Evolutionary conservation across 768 basidiomycete genomes (phyloP).

Genomic region (Tylopilus cervinicoccineus): DNA sequence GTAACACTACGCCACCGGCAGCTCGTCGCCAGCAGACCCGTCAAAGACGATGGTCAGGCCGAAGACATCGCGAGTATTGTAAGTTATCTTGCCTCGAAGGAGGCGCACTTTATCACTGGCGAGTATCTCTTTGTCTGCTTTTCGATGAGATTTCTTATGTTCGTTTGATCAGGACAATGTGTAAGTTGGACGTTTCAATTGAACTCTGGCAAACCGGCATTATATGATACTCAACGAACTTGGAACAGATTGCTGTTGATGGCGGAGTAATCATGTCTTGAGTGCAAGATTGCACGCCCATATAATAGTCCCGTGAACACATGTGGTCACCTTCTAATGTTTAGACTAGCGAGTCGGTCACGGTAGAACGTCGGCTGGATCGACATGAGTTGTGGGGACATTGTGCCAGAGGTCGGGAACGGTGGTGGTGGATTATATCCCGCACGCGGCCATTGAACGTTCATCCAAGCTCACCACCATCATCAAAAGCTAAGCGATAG

Average conservation of each 20-base stretch:
- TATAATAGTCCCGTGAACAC: too few relatives aligned
- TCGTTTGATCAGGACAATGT: constrained; percentile 18
- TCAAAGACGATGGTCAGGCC: constrained; percentile 21
- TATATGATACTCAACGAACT: background rate
- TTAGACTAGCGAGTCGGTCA: too few relatives aligned
- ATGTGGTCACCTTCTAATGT: too few relatives aligned
- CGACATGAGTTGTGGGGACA: too few relatives aligned
- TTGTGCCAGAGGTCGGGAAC: too few relatives aligned
- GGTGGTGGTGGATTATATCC: too few relatives aligned
- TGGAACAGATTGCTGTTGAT: constrained; percentile 16
- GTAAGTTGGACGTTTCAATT: constrained; percentile 10
- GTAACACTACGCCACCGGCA: background rate
- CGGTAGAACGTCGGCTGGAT: too few relatives aligned
- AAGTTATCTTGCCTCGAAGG: constrained; percentile 35
- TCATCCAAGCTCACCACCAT: too few relatives aligned
- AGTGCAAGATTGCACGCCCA: background rate
- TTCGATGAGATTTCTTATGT: background rate
- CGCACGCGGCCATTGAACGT: too few relatives aligned
- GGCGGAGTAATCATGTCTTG: constrained; percentile 11
- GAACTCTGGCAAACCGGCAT: background rate
- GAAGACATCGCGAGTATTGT: constrained; percentile 35
- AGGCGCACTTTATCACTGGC: constrained; percentile 36
- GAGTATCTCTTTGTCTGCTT: background rate
- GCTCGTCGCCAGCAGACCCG: background rate
- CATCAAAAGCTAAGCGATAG: too few relatives aligned